These are phyloP conservation scores for Paradendryphiella salina DNA, from an alignment of 2,329 filamentous ascomycete species.

Conservation along the genomic window DNA sequence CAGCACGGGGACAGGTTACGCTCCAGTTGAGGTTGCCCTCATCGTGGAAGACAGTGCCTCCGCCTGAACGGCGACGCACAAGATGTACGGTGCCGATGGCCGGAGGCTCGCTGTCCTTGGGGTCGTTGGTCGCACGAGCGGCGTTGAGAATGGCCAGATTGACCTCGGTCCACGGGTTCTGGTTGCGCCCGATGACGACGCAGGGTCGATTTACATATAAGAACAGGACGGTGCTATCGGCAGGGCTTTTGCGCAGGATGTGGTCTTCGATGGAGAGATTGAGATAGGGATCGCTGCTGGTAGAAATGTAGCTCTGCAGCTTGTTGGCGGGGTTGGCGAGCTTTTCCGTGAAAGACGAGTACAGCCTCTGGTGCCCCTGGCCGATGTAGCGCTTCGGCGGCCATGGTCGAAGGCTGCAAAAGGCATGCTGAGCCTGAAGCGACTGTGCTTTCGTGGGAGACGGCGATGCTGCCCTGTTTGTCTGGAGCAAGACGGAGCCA, in stretches of 20 bases:
- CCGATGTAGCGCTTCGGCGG: neutral
- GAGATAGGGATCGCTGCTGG: slow-evolving; percentile 72
- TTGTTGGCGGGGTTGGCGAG: slow-evolving; percentile 38
- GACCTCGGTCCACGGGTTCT: slow-evolving; percentile 95
- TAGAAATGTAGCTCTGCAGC: slow-evolving; percentile 54
- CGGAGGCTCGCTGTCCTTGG: slow-evolving; percentile 43
- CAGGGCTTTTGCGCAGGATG: slow-evolving; percentile 73
- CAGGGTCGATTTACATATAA: slow-evolving; percentile 87
- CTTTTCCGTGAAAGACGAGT: slow-evolving; percentile 36
- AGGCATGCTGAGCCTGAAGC: neutral
- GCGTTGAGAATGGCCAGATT: slow-evolving; percentile 67
- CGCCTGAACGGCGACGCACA: slow-evolving; percentile 83
- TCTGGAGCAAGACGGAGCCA: neutral
- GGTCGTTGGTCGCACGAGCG: slow-evolving; percentile 28
- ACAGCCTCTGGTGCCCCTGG: neutral
- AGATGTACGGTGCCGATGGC: slow-evolving; percentile 58
- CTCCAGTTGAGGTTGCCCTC: slow-evolving; percentile 92
- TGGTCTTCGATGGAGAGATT: slow-evolving; percentile 95
- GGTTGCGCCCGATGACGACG: slow-evolving; percentile 90
- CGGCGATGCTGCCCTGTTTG: neutral
- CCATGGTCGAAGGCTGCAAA: neutral
- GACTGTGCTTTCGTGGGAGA: neutral
- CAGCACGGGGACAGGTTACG: slow-evolving; percentile 76
- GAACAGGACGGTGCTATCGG: slow-evolving; percentile 76
- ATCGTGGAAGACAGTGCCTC: slow-evolving; percentile 94